Evolutionary conservation across 75 land plant genomes (phyloP).

Genomic region (Cryptomeria japonica): DNA sequence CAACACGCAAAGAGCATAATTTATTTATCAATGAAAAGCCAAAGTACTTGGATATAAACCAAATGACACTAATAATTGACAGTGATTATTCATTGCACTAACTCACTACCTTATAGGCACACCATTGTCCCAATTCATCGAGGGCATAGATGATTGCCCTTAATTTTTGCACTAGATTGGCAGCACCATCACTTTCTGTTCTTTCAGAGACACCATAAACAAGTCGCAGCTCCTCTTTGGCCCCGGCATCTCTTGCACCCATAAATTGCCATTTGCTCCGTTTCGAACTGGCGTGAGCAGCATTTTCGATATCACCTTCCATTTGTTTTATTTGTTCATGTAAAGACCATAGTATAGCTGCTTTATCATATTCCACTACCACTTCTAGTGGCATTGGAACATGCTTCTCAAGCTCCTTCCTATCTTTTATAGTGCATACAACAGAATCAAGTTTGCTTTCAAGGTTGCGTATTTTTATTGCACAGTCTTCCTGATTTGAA

Average conservation of each 20-base stretch:
- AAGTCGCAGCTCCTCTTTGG: constrained; percentile 89
- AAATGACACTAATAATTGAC: constrained; percentile 5
- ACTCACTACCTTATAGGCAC: constrained; percentile 92
- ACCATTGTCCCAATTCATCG: constrained; percentile 98
- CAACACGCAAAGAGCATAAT: background rate
- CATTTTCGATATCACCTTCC: constrained; percentile 82
- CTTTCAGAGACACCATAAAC: constrained; percentile 99
- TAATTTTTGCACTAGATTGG: constrained; percentile 85
- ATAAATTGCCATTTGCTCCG: constrained; percentile 98
- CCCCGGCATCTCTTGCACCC: constrained; percentile 99
- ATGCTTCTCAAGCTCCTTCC: constrained; percentile 94
- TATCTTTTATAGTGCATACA: constrained; percentile 95
- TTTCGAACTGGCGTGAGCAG: constrained; percentile 82
- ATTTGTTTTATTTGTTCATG: constrained; percentile 96
- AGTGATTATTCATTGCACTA: background rate
- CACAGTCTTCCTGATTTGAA: constrained; percentile 98
- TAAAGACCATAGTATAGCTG: constrained; percentile 80
- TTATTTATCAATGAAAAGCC: background rate
- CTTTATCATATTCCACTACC: constrained; percentile 92
- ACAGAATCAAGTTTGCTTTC: constrained; percentile 93
- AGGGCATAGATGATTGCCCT: constrained; percentile 93
- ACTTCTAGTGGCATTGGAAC: constrained; percentile 97
- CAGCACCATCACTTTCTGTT: constrained; percentile 99
- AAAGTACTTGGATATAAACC: constrained; percentile 6
- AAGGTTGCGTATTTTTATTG: constrained; percentile 94